Evolutionary conservation across 352 stramenopile species (phyloP).

Genomic region (Phytophthora palmivora): DNA sequence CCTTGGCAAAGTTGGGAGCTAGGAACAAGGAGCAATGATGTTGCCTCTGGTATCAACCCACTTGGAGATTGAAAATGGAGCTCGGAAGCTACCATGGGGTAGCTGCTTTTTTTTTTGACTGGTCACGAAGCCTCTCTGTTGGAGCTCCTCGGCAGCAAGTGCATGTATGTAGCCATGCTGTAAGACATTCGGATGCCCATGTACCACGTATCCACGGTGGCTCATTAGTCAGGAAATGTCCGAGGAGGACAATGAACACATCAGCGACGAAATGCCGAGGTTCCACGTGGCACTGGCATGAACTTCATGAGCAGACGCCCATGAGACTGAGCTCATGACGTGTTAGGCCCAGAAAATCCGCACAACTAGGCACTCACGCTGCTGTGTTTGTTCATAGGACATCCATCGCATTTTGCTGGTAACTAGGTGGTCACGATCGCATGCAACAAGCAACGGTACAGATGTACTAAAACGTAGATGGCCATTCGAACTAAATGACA

Average conservation of each 20-base stretch:
- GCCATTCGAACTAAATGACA: not conserved
- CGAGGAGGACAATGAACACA: not conserved
- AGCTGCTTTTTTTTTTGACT: slow-evolving; percentile 9
- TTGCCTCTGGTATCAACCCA: slow-evolving; percentile 14
- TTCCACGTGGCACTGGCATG: slow-evolving; percentile 15
- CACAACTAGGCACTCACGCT: slow-evolving; percentile 7
- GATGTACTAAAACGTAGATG: not conserved
- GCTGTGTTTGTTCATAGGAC: slow-evolving; percentile 13
- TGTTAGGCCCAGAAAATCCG: slow-evolving; percentile 29
- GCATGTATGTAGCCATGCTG: slow-evolving; percentile 12
- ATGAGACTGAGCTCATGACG: slow-evolving; percentile 27
- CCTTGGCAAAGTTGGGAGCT: not conserved
- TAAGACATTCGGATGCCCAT: not conserved
- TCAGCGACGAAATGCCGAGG: not conserved
- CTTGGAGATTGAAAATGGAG: not conserved
- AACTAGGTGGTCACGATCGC: not conserved
- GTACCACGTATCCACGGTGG: slow-evolving; percentile 27
- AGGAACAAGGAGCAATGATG: not conserved
- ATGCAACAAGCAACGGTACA: not conserved
- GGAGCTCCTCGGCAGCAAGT: not conserved
- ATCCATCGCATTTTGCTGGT: not conserved
- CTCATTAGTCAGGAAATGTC: not conserved
- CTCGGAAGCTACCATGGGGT: not conserved
- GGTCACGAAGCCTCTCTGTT: not conserved
- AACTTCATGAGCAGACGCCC: not conserved